Base-by-base conservation (phyloP, 495 filamentous ascomycete species). In the Hypoxylon fragiforme region DNA sequence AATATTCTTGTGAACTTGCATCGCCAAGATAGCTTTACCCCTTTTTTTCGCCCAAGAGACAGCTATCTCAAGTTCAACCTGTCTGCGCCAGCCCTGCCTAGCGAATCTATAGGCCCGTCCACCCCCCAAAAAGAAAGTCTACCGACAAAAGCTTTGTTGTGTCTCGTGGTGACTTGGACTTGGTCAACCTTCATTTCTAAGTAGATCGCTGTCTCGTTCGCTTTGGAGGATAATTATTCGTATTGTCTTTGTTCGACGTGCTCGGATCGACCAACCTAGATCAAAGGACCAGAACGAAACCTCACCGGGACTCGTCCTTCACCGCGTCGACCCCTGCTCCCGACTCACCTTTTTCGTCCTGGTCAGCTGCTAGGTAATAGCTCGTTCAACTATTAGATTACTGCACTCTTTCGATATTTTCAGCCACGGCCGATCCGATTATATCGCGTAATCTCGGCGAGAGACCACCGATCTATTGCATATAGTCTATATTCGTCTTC, bases 201-300 rank as follows among this genome's bases (percentile, higher is more conserved):
- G 67, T 55, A 51, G 51, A 66, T 64, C 63, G 61, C 63, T 51
- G 54, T 62, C 24, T 67, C 64, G 62, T 53, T 70, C 61, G 42
- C 61, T 69, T 70, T 72, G 68, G 57, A 53, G 65, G 42, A 60
- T 54, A 54, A 56, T 67, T 24, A n/a, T 61, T 69, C 35, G 46
- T 59, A 37, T 52, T 43, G 57, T 67, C 55, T 65, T 63, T 66
- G 59, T 53, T 61, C 63, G 64, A 60, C 66, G 57, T 64, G 44
- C 32, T 50, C 46, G 57, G 57, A 48, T 50, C 62, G 47, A 50
- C 53, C 41, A n/a, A 50, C 52, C 31, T 40, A 50, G 30, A 32
- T 61, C 56, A 60, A 64, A 64, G 60, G 50, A 50, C 50, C 24
- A 28, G 18, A 32, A 49, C 37, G 21, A 49, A 30, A 42, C 32